Evolutionary conservation across 371 early-diverging fungal species (phyloP).

Genomic region (Thermomucor indicae-seudaticae): DNA sequence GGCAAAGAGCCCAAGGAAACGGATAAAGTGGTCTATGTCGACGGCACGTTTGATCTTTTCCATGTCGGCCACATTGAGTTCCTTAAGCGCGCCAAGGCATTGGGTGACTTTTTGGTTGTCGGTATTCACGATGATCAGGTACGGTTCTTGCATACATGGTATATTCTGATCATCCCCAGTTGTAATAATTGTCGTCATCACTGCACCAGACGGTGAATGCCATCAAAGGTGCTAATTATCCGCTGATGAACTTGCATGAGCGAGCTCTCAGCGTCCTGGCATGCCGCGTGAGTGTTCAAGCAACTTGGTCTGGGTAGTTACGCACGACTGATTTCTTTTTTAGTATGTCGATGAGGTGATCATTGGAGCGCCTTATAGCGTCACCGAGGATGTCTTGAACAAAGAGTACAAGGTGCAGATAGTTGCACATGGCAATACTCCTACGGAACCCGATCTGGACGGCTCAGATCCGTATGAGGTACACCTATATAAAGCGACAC

Average conservation of each 20-base stretch:
- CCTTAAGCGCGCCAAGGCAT: constrained; percentile 79
- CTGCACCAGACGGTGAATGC: constrained; percentile 71
- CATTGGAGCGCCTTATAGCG: constrained; percentile 86
- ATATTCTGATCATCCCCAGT: not conserved
- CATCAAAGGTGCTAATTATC: constrained; percentile 85
- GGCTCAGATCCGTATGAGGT: constrained; percentile 82
- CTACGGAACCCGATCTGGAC: constrained; percentile 60
- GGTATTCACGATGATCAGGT: constrained; percentile 91
- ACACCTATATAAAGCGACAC: constrained; percentile 5
- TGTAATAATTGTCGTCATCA: too few species aligned
- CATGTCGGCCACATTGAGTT: constrained; percentile 96
- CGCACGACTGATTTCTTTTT: not conserved
- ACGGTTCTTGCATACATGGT: constrained; percentile 7
- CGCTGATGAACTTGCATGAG: constrained; percentile 93
- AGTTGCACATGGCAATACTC: constrained; percentile 75
- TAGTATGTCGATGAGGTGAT: constrained; percentile 89
- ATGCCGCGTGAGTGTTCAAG: constrained; percentile 61
- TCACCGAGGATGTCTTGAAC: constrained; percentile 78
- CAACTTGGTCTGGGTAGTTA: not conserved
- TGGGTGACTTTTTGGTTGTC: constrained; percentile 88
- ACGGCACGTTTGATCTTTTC: constrained; percentile 96
- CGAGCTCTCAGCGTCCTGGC: constrained; percentile 85
- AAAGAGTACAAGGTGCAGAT: constrained; percentile 79
- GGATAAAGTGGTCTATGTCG: constrained; percentile 85
- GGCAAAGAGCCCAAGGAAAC: constrained; percentile 66